Conservation (phyloP, 345 rosid species). For the Citrus glauca region DNA sequence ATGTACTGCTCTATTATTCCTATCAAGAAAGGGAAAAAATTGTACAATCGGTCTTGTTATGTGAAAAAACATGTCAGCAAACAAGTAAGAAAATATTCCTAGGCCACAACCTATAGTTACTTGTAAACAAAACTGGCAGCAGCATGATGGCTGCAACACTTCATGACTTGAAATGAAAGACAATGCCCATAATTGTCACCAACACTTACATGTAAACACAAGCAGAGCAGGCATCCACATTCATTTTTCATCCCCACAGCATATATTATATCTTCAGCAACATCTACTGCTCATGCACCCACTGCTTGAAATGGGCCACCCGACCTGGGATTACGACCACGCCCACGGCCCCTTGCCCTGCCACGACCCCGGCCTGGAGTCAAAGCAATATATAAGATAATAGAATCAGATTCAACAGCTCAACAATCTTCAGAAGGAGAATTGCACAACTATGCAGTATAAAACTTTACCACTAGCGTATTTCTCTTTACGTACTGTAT, state of each 20-base stretch:
- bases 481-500: neutral
- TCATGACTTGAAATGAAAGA: conserved; percentile 21
- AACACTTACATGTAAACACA: conserved; percentile 23
- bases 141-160: conserved; percentile 11
- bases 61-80: conserved; percentile 1
- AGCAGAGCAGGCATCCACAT: conserved; percentile 31
- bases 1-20: conserved; percentile 37
- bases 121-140: conserved; percentile 12
- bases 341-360: conserved; percentile 24
- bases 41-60: conserved; percentile 20
- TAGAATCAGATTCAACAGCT: neutral
- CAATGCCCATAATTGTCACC: conserved; percentile 17
- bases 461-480: neutral
- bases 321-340: conserved; percentile 16
- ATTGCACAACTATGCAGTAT: neutral
- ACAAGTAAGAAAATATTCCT: conserved; percentile 7
- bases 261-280: neutral
- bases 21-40: neutral
- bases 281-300: conserved; percentile 19
- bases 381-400: neutral
- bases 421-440: neutral
- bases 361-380: conserved; percentile 30
- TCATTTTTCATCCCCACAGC: conserved; percentile 17
- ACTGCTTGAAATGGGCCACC: conserved; percentile 16
- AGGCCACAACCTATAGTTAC: neutral